Base-by-base conservation (phyloP, 495 filamentous ascomycete species). In the Cryomyces antarcticus region DNA sequence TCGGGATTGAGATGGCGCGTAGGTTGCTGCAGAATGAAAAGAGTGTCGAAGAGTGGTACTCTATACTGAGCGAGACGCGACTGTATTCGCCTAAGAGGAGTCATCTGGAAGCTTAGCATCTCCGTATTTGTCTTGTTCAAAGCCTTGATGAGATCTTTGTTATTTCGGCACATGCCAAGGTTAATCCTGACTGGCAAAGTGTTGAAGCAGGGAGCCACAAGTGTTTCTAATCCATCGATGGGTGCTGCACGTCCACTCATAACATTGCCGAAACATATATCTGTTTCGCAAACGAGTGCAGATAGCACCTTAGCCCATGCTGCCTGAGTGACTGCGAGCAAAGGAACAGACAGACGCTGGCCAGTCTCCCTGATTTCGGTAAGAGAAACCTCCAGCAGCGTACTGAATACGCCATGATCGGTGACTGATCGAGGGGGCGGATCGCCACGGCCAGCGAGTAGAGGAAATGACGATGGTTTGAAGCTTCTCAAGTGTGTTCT, bases 121-220 rank as follows among this genome's bases (percentile, higher is more conserved):
- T 71, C 60, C 3, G 65, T 58, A 50, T 79, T 83, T 33, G 71
- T 49, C 0, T 46, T 52, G 30, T 82, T 75, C 5, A 81, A 63
- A 1, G 54, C 52, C 39, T 54, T 56, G 46, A 66, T 60, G 11
- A 80, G 48, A 6, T 75, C 69, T n/a, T 61, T 39, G 42, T 74
- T 74, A 47, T 41, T 66, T 44, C 40, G 53, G 24, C 37, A 43
- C 7, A 41, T 45, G 4, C 59, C 52, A n/a, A 77, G 41, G 29
- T 70, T 54, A 41, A 79, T 56, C 13, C 85, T 69, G n/a, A 84
- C 59, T 1, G 87, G 84, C 17, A 93, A 64, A 0, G 87, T 93
- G 46, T 88, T 93, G 61, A 93, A 89, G 53, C 83, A 84, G 1
- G 87, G 87, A 1, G 80, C 77, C 17, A 93, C 70, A 6, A 93